Percentiles rank a stretch among this genome's conserved stretches.
phyloP scores from a whole-genome alignment of 2,329 filamentous ascomycete species.

The Microcera coccophila region DNA sequence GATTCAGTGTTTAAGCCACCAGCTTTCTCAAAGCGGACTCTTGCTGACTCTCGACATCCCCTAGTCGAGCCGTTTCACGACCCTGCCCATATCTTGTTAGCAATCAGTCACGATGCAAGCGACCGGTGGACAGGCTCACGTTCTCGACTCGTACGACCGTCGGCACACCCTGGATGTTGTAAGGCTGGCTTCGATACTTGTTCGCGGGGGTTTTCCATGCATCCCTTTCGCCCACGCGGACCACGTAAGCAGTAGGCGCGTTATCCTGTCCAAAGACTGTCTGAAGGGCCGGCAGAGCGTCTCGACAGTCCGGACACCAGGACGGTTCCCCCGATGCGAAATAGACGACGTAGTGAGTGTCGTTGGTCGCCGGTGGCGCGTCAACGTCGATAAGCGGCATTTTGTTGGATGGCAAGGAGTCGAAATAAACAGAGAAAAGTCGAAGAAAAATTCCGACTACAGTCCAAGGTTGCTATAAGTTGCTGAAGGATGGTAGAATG shows the following conservation, averaged over 20 bases:
- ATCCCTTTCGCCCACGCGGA: constrained; percentile 22
- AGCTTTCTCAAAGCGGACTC: constrained; percentile 25
- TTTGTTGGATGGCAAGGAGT: too few relatives aligned
- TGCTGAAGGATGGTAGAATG: too few relatives aligned
- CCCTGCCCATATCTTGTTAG: constrained; percentile 11
- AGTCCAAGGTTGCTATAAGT: too few relatives aligned
- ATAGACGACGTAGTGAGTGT: constrained; percentile 30
- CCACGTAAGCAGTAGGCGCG: constrained; percentile 23
- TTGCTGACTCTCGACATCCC: constrained; percentile 25
- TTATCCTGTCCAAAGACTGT: constrained; percentile 22
- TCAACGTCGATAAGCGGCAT: constrained; percentile 28
- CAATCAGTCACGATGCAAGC: not conserved
- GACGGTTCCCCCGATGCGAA: constrained; percentile 30
- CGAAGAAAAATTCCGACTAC: too few relatives aligned
- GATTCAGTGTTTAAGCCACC: too few relatives aligned
- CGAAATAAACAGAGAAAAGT: too few relatives aligned
- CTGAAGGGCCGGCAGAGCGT: constrained; percentile 23
- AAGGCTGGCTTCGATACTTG: constrained; percentile 25
- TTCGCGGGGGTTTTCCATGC: constrained; percentile 25
- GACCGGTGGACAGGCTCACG: constrained; percentile 13
- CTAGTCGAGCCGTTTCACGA: constrained; percentile 24
- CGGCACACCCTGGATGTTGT: constrained; percentile 26
- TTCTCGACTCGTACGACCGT: constrained; percentile 26
- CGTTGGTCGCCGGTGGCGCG: constrained; percentile 19
- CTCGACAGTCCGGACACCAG: constrained; percentile 28